These are phyloP conservation scores for Glycyrrhiza uralensis DNA, from an alignment of 306 rosid genomes.

Conservation along the genomic window DNA sequence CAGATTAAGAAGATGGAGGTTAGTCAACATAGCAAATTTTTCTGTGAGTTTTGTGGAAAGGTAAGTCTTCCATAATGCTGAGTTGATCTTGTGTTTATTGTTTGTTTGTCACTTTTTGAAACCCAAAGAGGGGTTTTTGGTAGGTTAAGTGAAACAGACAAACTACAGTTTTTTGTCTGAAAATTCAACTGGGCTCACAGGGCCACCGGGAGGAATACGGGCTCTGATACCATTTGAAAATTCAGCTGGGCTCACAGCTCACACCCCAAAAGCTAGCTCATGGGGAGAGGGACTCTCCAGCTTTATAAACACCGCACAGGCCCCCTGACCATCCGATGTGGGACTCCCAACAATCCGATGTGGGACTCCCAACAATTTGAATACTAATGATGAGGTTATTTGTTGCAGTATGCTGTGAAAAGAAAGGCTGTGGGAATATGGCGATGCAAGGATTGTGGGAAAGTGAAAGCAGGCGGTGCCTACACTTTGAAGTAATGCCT, in stretches of 20 bases:
- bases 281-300: no score
- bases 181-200: no score
- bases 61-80: constrained; percentile 25
- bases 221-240: no score
- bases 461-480: constrained; percentile 85
- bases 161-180: no score
- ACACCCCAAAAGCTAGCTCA: no score
- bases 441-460: constrained; percentile 93
- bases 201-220: no score
- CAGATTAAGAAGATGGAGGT: constrained; percentile 93
- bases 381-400: background rate
- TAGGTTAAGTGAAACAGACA: background rate
- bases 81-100: background rate
- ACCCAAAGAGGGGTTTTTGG: no score
- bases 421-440: constrained; percentile 87
- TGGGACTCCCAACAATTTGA: no score
- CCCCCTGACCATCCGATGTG: no score
- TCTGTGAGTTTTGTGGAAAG: constrained; percentile 90
- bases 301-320: no score
- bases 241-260: no score
- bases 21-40: constrained; percentile 76
- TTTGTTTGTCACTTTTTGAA: background rate
- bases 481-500: constrained; percentile 67
- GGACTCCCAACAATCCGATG: no score
- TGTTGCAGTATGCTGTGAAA: constrained; percentile 72